phyloP scores from a whole-genome alignment of 73 alveolate species.

The Symbiodinium pilosum region DNA sequence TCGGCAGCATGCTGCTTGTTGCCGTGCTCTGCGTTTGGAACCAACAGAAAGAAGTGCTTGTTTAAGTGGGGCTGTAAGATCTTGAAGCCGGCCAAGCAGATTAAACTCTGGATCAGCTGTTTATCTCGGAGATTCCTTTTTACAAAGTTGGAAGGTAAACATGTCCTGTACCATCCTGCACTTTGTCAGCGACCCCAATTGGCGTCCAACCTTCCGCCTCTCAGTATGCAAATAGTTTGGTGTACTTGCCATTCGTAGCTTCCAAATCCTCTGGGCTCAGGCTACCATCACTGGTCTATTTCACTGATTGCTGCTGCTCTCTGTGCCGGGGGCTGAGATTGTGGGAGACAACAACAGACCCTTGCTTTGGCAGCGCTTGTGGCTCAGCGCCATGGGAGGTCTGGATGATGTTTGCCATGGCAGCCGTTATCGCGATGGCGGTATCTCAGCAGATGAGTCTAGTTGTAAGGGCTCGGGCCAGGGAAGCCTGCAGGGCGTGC shows the following conservation, averaged over 20 bases:
- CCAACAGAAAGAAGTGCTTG: too few relatives aligned
- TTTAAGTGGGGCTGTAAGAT: too few relatives aligned
- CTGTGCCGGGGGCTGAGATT: constrained; percentile 33
- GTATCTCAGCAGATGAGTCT: constrained; percentile 22
- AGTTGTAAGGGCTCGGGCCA: too few relatives aligned
- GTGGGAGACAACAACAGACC: too few relatives aligned
- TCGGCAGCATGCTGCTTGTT: neutral
- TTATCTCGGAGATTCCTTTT: too few relatives aligned
- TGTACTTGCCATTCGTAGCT: neutral
- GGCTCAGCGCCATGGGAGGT: constrained; percentile 8
- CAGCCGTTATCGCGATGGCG: constrained; percentile 69
- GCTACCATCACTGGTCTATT: constrained; percentile 77
- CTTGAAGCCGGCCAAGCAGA: too few relatives aligned
- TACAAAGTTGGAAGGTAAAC: constrained; percentile 87
- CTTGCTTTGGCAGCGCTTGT: neutral
- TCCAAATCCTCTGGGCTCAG: neutral
- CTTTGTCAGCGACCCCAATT: constrained; percentile 86
- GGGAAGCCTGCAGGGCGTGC: too few relatives aligned
- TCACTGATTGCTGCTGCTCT: constrained; percentile 84
- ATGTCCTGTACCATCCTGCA: constrained; percentile 93
- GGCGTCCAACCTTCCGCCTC: constrained; percentile 76
- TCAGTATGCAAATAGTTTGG: neutral
- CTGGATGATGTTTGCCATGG: constrained; percentile 94
- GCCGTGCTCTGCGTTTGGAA: too few relatives aligned
- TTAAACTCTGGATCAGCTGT: too few relatives aligned